Percentiles rank a stretch among this genome's conserved stretches.
phyloP scores from a whole-genome alignment of 768 basidiomycete genomes.

The Tricholoma bakamatsutake region DNA sequence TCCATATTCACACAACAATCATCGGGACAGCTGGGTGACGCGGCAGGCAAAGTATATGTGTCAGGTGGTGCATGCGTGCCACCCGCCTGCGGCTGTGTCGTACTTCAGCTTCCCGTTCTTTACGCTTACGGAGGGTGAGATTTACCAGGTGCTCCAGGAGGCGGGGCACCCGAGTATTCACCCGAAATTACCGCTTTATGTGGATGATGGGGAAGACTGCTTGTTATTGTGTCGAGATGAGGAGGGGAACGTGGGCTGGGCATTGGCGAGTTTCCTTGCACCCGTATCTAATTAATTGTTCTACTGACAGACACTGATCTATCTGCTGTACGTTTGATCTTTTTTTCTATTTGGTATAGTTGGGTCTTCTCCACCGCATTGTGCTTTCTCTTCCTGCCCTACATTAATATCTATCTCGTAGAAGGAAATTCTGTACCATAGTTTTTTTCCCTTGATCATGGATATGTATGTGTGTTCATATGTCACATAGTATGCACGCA shows the following conservation, averaged over 20 bases:
- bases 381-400: not conserved
- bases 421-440: not conserved
- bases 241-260: slow-evolving; percentile 63
- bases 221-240: slow-evolving; percentile 63
- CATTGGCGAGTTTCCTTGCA: slow-evolving; percentile 73
- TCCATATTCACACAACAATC: slow-evolving; percentile 14
- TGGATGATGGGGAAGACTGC: slow-evolving; percentile 76
- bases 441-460: not conserved
- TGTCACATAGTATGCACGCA: not conserved
- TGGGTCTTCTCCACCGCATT: not conserved
- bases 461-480: too few species aligned
- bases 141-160: slow-evolving; percentile 67
- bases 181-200: slow-evolving; percentile 65
- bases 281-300: slow-evolving; percentile 29
- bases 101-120: slow-evolving; percentile 80
- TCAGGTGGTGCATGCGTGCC: slow-evolving; percentile 61
- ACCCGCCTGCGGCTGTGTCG: slow-evolving; percentile 54
- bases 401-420: not conserved
- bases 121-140: slow-evolving; percentile 52
- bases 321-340: not conserved
- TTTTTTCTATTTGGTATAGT: not conserved
- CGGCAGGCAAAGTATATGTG: slow-evolving; percentile 59
- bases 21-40: slow-evolving; percentile 37
- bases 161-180: slow-evolving; percentile 75
- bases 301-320: not conserved